Base-by-base conservation (phyloP, 2,329 filamentous ascomycete genomes). In the Laburnicola sp. region DNA sequence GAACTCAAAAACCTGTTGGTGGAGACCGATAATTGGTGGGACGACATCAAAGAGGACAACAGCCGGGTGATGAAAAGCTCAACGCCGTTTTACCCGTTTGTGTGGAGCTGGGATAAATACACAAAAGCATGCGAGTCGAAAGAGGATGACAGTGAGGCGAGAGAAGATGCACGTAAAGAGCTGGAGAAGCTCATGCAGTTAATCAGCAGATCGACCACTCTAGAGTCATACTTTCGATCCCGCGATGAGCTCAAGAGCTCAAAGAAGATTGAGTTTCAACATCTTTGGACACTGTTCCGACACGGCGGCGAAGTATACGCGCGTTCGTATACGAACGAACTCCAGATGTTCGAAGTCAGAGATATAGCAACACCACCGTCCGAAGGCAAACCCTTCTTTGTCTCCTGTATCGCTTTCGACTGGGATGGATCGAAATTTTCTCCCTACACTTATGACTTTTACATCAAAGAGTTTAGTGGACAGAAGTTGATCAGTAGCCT, bases 271-370 rank as follows among this genome's bases (percentile, higher is more conserved):
- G 48, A 42, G 5, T 52, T 48, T 26, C n/a, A 23, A 11, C 35
- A 48, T 28, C 25, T 52, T 3, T 52, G 50, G 50, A 52, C 44
- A 7, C 37, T 52, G 2, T 52, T 48, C n/a, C 35, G 31, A n/a
- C 37, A 38, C 9, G 40, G 36, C 11, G 41, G 43, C 7, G 21
- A 43, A 26, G 38, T 52, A 4, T 52, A 48, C 28, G 50, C 50
- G 3, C 28, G 26, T 3, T 44, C 50, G 9, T 52, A 48, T 25
- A 23, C 42, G 22, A 44, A 48, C 21, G 43, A 52, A 9, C 37
- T 42, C 28, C 50, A 52, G 21, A 52, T 48, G 44, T 52, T 52
- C 25, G 44, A 52, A 26, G 50, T 52, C 25, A 34, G 26, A 10
- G 22, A 38, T 10, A 37, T 6, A 6, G 22, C 6, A 3, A 21